Evolutionary conservation across 169 alveolate genomes (phyloP), one percentile per base, ranked within the genome.

Genomic region (Babesia gibsoni): DNA sequence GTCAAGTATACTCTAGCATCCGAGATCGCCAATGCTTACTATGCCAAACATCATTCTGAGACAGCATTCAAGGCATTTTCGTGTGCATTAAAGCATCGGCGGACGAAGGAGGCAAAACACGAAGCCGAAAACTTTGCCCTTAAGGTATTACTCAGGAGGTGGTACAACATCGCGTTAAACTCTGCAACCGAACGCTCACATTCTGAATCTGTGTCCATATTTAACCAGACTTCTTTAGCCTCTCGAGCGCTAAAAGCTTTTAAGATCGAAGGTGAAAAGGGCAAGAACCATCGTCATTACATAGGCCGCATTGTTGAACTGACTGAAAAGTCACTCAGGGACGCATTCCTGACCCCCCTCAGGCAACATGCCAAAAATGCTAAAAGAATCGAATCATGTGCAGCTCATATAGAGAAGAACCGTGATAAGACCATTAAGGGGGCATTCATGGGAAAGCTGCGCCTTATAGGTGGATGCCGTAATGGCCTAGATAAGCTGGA

Each of bases 221-320:
- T 61, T 35, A 33, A 61, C 45, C 72, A 61, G 32, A 43, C 72
- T 14, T 61, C 72, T 6, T 46, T 61, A 6, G 56, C 72, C 12
- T 10, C 58, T 7, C 72, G 72, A 25, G 39, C 45, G 29, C 29
- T 61, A 3, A 14, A 18, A 27, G 57, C 72, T 5, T 61, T 61
- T 48, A 61, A 61, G 72, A 2, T 45, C 36, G 7, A 5, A 10
- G 2, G 25, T 8, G 35, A 61, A 30, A 25, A 16, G n/a, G n/a
- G 39, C 30, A 18, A 43, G 58, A 32, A 43, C n/a, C 33, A 25
- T 18, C 27, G 35, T 0, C 72, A 16, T 35, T 1, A 8, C 29
- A 9, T 43, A 6, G 16, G 29, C 58, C 41, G 72, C 20, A 9
- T 61, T 4, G 72, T 42, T 1, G 72, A 61, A 18, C 20, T 61